phyloP scores from a whole-genome alignment of 129 eudicot species.

The Deinandra increscens region DNA sequence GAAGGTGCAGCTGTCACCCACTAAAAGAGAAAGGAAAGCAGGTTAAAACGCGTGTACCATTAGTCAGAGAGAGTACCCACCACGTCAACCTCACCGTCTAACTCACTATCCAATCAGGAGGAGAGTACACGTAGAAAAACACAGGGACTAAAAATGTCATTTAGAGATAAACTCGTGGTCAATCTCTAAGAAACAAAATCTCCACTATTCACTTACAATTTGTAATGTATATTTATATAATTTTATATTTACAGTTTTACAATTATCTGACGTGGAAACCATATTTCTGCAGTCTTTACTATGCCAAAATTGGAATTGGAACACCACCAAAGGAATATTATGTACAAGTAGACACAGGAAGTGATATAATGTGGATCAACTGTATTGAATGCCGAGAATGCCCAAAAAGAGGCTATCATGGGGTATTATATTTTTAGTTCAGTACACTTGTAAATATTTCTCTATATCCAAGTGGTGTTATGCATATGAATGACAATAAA shows the following conservation, averaged over 20 bases:
- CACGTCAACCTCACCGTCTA: no score
- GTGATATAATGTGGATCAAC: constrained; percentile 83
- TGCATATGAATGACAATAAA: constrained; percentile 11
- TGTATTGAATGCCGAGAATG: constrained; percentile 73
- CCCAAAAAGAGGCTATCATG: constrained; percentile 72
- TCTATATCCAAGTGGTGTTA: not conserved
- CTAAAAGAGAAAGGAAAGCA: no score
- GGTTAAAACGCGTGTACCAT: no score
- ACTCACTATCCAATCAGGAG: no score
- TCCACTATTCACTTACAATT: no score
- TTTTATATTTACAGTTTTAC: not conserved
- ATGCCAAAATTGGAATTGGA: constrained; percentile 79
- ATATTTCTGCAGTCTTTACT: constrained; percentile 61
- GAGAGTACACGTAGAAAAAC: no score
- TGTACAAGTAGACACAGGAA: constrained; percentile 91
- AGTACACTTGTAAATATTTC: not conserved
- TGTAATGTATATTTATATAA: not conserved
- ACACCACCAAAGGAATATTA: constrained; percentile 74
- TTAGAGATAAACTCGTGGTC: no score
- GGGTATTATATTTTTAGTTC: constrained; percentile 43
- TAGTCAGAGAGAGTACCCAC: no score
- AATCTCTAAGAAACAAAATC: no score
- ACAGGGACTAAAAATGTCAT: no score
- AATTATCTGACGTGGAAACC: not conserved
- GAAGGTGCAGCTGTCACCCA: no score